Base-by-base conservation (phyloP, 140 eudicot genomes). In the Cichorium intybus region DNA sequence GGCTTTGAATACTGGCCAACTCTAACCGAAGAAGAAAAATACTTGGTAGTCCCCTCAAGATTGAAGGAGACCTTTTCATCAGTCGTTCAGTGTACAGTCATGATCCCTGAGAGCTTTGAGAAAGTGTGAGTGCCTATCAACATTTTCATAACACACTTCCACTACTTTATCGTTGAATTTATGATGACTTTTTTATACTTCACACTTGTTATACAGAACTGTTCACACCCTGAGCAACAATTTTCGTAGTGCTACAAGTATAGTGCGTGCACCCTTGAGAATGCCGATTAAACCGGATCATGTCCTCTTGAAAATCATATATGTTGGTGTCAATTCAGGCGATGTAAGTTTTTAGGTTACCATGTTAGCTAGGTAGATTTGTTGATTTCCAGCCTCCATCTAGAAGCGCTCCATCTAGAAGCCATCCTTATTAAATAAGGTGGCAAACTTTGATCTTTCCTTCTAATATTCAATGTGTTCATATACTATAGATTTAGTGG, bases 261-360 rank as follows among this genome's bases (percentile, higher is more conserved):
- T 88, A 20, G 80, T 83, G 48, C 86, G 71, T 14, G 68, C 85
- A 16, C 73, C 96, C 62, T 65, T 88, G 85, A 79, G 69, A 48
- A 56, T 81, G 29, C 95, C 96, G 0, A 81, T 92, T n/a, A 81
- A 83, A 78, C 68, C 91, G 57, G 84, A 80, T 66, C 79, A 92
- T 60, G 99, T 92, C 14, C 97, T 92, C 24, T 22, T 92, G 78
- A 92, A 92, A 80, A 37, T 92, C 39, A 75, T 92, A 29, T 88
- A 85, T 85, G 99, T 97, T n/a, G 99, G 99, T 48, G 99, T 92
- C 18, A 92, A 92, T 70, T 97, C 99, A 21, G 85, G 99, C 46
- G 99, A 92, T 81, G 99, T 88, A 81, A 83, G 99, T 72, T 71
- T 78, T 53, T n/a, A n/a, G n/a, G n/a, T n/a, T n/a, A n/a, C n/a